Evolutionary conservation across 2,329 filamentous ascomycete species (phyloP).

Genomic region (Drechslerella stenobrocha): DNA sequence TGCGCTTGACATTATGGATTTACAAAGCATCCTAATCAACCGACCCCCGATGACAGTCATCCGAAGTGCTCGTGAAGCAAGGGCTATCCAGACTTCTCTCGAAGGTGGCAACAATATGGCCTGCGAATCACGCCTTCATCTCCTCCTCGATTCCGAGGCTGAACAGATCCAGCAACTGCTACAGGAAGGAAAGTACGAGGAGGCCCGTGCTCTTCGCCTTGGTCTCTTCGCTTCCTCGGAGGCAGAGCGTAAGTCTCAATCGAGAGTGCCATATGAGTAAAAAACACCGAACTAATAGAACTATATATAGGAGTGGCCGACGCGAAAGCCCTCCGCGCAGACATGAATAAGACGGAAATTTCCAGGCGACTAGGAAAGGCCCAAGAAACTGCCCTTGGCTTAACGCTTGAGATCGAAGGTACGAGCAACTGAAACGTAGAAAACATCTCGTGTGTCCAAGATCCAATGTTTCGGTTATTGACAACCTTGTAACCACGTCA

Average conservation of each 20-base stretch:
- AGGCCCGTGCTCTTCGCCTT: conserved; percentile 14
- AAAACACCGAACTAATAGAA: too few species aligned
- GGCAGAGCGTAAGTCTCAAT: conserved; percentile 23
- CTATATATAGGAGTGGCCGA: too few species aligned
- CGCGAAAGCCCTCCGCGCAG: too few species aligned
- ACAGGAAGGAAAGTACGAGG: conserved; percentile 9
- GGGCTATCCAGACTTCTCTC: conserved; percentile 1
- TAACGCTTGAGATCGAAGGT: too few species aligned
- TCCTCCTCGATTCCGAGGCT: conserved; percentile 24
- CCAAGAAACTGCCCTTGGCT: too few species aligned
- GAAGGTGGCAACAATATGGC: conserved; percentile 10
- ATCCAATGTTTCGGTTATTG: too few species aligned
- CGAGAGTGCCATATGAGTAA: background rate
- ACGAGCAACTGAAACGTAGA: too few species aligned
- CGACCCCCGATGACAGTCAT: background rate
- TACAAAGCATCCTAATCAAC: conserved; percentile 3
- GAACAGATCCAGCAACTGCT: conserved; percentile 16
- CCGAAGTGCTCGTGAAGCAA: conserved; percentile 3
- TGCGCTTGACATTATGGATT: background rate
- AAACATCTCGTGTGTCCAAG: too few species aligned
- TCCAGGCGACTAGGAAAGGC: too few species aligned
- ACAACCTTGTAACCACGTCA: too few species aligned
- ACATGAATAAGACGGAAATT: too few species aligned
- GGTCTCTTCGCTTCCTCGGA: conserved; percentile 24
- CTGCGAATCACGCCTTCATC: conserved; percentile 8